Base-by-base conservation (phyloP, 73 alveolate genomes). In the Blepharisma stoltei region DNA sequence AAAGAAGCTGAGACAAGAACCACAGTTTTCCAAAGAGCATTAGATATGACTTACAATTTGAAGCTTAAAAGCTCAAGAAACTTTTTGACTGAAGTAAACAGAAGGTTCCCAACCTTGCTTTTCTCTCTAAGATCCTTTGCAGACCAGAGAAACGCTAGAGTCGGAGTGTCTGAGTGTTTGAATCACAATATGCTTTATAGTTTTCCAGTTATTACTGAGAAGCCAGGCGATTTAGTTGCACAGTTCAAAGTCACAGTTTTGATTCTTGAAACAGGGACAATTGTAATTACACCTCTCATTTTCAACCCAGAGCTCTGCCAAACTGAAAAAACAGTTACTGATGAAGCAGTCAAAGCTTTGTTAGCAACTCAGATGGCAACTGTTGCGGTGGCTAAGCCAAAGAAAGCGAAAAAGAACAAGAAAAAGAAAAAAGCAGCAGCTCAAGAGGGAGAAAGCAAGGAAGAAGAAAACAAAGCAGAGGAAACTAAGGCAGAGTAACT, bases 1-100 rank as follows among this genome's bases (percentile, higher is more conserved):
- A 68, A 52, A 21, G 90, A 47, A 86, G 81, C 98, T 11, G 99
- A 93, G 69, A 79, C 67, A 80, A 90, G 98, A 88, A 94, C 98
- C 67, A 93, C 98, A 23, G 97, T 96, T 71, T 96, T 78, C 93
- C 96, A 95, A 94, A 91, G 99, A 90, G 97, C 96, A 41, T 79
- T 92, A 47, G 98, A 89, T 53, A 76, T 87, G 88, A 78, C 92
- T 69, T 92, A 93, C 82, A 67, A 81, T 45, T 79, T 89, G 69
- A 73, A 73, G 43, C 82, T 65, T 18, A 48, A 91, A 85, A 81
- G 71, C 78, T 53, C 82, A 44, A 85, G 98, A 82, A 85, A 88
- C 18, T 95, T 95, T 89, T 88, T 93, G 88, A 48, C 90, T 49
- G 93, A 93, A 76, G 99, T 96, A 76, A 89, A 92, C 86, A 89